Percentiles rank a stretch among this genome's conserved stretches.
Evolutionary conservation across 2,329 filamentous ascomycete genomes (phyloP).

Genomic region (Aspergillus sp.): DNA sequence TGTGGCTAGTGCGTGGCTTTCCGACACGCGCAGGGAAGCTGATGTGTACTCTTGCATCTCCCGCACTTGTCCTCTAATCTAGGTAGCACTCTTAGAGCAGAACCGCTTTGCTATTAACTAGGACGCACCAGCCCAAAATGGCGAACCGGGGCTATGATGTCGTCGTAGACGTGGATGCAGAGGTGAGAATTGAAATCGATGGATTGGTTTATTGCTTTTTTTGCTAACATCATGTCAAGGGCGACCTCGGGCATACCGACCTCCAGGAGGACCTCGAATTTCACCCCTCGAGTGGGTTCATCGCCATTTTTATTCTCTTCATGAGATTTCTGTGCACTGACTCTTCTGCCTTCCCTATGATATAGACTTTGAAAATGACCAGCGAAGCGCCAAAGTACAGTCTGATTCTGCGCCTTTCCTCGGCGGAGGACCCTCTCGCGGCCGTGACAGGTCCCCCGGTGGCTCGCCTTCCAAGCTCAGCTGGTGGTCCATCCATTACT

Average conservation of each 20-base stretch:
- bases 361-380: conserved; percentile 63
- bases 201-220: not conserved
- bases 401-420: conserved; percentile 49
- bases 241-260: conserved; percentile 95
- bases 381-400: conserved; percentile 46
- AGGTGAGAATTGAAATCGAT: conserved; percentile 71
- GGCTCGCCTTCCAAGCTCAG: conserved; percentile 67
- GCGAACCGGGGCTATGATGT: conserved; percentile 90
- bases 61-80: conserved; percentile 8
- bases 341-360: too few relatives aligned
- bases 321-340: too few relatives aligned
- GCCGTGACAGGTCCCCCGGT: conserved; percentile 37
- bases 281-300: conserved; percentile 71
- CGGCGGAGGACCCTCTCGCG: conserved; percentile 35
- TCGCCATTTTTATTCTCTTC: too few relatives aligned
- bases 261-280: conserved; percentile 99
- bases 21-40: conserved; percentile 15
- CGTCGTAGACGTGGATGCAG: conserved; percentile 94
- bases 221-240: conserved; percentile 48
- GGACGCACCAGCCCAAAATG: conserved; percentile 48
- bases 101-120: conserved; percentile 7
- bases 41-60: conserved; percentile 30
- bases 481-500: conserved; percentile 90
- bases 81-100: too few relatives aligned
- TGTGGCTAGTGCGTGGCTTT: conserved; percentile 1